Percentiles rank a stretch among this genome's conserved stretches.
These are phyloP conservation scores for Spergularia azorica DNA, from an alignment of 179 eudicot species.

Conservation along the genomic window DNA sequence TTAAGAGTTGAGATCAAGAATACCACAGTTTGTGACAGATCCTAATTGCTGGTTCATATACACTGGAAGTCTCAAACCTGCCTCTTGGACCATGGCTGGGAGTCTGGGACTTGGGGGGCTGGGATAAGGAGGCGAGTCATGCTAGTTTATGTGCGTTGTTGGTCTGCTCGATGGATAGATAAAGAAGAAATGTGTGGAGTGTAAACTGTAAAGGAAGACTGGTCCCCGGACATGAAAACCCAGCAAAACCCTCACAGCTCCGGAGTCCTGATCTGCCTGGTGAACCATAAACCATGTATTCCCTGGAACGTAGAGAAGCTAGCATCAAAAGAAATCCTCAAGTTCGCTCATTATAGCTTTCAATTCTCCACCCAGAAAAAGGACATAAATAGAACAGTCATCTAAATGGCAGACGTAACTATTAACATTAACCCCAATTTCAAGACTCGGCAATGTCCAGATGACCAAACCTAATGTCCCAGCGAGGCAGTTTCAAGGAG, in stretches of 20 bases:
- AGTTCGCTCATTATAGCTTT: not conserved
- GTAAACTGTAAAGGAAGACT: not conserved
- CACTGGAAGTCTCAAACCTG: not conserved
- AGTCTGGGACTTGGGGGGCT: not conserved
- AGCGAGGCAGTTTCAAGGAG: too few relatives aligned
- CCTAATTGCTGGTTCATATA: not conserved
- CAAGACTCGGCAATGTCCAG: not conserved
- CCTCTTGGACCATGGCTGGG: not conserved
- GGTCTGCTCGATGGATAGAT: not conserved
- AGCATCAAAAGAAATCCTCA: not conserved
- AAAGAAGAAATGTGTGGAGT: not conserved
- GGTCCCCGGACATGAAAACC: not conserved
- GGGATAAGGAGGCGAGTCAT: conserved; percentile 2
- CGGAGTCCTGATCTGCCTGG: not conserved
- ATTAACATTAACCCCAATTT: not conserved
- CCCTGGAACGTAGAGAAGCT: conserved; percentile 11
- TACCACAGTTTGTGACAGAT: not conserved
- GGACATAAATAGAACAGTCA: too few relatives aligned
- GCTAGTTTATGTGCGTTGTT: not conserved
- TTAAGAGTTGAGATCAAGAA: not conserved
- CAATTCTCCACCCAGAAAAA: not conserved
- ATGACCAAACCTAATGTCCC: too few relatives aligned
- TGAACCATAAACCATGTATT: not conserved
- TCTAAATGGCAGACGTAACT: too few relatives aligned
- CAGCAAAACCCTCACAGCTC: not conserved